phyloP scores from a whole-genome alignment of 257 asterid genomes.

The Solanum piurae region DNA sequence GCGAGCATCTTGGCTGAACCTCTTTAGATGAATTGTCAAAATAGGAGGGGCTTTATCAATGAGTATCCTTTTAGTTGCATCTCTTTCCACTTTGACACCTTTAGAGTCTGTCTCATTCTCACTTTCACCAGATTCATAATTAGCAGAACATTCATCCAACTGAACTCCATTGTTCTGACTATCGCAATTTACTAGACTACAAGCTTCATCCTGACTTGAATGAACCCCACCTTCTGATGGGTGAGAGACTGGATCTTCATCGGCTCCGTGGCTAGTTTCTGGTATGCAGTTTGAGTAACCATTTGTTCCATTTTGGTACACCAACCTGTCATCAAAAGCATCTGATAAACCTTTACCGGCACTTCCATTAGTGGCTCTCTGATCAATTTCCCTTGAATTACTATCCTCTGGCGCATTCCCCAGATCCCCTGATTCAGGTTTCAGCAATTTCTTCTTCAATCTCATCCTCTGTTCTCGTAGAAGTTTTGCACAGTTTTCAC shows the following conservation, averaged over 20 bases:
- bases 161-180: slow-evolving; percentile 1
- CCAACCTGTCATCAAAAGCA: slow-evolving; percentile 11
- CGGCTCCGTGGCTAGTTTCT: slow-evolving; percentile 15
- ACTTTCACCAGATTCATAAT: slow-evolving; percentile 26
- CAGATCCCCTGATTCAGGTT: slow-evolving; percentile 6
- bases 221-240: slow-evolving; percentile 11
- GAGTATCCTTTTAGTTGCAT: slow-evolving; percentile 71
- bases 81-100: slow-evolving; percentile 70
- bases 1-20: slow-evolving; percentile 81
- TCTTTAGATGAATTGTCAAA: slow-evolving; percentile 75
- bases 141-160: slow-evolving; percentile 12
- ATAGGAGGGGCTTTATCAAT: slow-evolving; percentile 60
- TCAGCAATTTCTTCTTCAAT: slow-evolving; percentile 22
- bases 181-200: slow-evolving; percentile 3
- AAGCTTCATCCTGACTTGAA: slow-evolving; percentile 12
- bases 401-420: slow-evolving; percentile 16
- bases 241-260: slow-evolving; percentile 11
- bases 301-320: slow-evolving; percentile 12
- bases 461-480: slow-evolving; percentile 30
- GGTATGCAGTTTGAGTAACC: slow-evolving; percentile 11
- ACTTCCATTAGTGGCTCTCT: slow-evolving; percentile 8
- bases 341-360: slow-evolving; percentile 13
- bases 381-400: background rate
- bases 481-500: slow-evolving; percentile 80
- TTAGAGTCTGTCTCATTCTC: slow-evolving; percentile 31